A percentile compares a stretch with the other conserved stretches of the same genome.
Conservation (phyloP, 2,329 filamentous ascomycete genomes). For the Pezizomycotina sp. region DNA sequence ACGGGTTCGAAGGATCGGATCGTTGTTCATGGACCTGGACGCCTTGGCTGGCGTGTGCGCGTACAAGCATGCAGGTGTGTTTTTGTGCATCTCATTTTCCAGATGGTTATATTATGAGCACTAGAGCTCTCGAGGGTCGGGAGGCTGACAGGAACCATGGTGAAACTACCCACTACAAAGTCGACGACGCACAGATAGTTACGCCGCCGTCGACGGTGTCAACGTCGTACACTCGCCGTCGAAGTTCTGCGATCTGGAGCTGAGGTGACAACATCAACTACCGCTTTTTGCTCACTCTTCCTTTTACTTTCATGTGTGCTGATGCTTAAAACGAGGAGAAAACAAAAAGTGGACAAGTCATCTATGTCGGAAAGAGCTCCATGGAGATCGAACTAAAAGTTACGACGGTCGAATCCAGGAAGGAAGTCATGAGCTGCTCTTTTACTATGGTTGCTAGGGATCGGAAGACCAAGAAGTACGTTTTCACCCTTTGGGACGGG, state of each 20-base stretch:
- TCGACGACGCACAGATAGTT: too few relatives aligned
- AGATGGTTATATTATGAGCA: constrained; percentile 46
- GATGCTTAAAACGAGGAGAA: too few relatives aligned
- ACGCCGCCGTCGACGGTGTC: constrained; percentile 37
- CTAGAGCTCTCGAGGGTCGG: too few relatives aligned
- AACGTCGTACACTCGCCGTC: constrained; percentile 51
- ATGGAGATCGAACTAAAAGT: constrained; percentile 57
- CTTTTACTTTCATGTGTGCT: too few relatives aligned
- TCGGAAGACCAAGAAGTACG: constrained; percentile 45
- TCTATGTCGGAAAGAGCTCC: constrained; percentile 22
- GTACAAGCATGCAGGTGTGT: constrained; percentile 52
- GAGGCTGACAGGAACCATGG: constrained; percentile 44
- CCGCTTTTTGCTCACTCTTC: too few relatives aligned
- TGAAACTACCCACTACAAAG: too few relatives aligned
- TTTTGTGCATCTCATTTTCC: constrained; percentile 35
- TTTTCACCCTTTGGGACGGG: background rate
- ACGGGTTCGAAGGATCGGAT: constrained; percentile 54
- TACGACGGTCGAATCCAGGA: constrained; percentile 36
- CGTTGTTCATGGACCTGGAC: constrained; percentile 65
- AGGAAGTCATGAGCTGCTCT: constrained; percentile 52
- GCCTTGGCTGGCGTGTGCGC: constrained; percentile 61
- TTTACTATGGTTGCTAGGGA: constrained; percentile 66
- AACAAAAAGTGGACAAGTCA: too few relatives aligned
- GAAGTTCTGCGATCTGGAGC: constrained; percentile 62
- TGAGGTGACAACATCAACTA: constrained; percentile 51